Evolutionary conservation across 1,139 yeast genomes (phyloP).

Genomic region (Geotrichum citri-aurantii): DNA sequence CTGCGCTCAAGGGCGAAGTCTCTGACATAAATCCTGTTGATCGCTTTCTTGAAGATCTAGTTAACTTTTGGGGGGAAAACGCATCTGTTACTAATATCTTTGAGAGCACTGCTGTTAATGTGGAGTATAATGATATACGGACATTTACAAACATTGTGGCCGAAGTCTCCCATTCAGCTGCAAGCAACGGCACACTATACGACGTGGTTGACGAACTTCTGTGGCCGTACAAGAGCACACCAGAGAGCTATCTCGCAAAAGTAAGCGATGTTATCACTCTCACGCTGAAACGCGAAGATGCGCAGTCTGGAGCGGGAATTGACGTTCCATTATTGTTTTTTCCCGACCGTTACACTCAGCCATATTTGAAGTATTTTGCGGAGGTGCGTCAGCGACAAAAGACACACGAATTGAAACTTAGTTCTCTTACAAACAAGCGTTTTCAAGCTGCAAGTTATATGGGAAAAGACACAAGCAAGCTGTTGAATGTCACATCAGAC

Average conservation of each 20-base stretch:
- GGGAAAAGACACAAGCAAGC: conserved; percentile 36
- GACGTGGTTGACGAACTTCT: conserved; percentile 29
- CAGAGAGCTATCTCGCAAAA: conserved; percentile 30
- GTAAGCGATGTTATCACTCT: conserved; percentile 41
- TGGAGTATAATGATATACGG: conserved; percentile 21
- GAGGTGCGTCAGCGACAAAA: not conserved
- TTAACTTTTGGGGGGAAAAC: conserved; percentile 1
- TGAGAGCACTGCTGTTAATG: conserved; percentile 21
- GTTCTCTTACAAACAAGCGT: not conserved
- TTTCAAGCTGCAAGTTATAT: conserved; percentile 10
- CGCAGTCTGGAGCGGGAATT: conserved; percentile 35
- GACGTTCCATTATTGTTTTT: conserved; percentile 38
- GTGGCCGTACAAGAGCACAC: conserved; percentile 22
- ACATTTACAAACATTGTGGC: conserved; percentile 25
- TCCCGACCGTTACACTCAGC: conserved; percentile 43
- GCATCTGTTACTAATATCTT: conserved; percentile 13
- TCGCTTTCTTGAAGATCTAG: conserved; percentile 20
- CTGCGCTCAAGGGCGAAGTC: conserved; percentile 20
- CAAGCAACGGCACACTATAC: conserved; percentile 24
- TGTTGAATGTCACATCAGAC: conserved; percentile 30
- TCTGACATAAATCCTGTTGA: conserved; percentile 25
- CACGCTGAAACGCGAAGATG: conserved; percentile 36
- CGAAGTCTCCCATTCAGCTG: conserved; percentile 24
- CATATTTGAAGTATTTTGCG: conserved; percentile 22
- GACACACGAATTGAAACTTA: not conserved